Percentiles rank a stretch among this genome's conserved stretches.
Evolutionary conservation across 2,329 filamentous ascomycete genomes (phyloP).

Genomic region (Acephala macrosclerotiorum): DNA sequence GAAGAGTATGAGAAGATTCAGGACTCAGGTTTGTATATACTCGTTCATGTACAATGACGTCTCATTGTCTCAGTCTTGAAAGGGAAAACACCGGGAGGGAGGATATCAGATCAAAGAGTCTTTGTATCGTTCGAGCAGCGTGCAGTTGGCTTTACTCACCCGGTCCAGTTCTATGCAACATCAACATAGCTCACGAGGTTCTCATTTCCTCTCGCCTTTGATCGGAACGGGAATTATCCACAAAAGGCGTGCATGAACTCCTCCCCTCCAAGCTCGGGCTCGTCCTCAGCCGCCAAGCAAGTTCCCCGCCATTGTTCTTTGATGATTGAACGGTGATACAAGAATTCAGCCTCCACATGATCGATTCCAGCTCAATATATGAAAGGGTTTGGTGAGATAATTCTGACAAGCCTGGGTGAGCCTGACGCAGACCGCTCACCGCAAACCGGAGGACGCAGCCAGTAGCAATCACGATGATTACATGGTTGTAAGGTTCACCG

Average conservation of each 20-base stretch:
- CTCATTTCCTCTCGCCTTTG: neutral
- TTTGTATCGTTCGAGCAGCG: neutral
- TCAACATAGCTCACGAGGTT: neutral
- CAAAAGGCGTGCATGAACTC: neutral
- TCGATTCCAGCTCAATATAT: neutral
- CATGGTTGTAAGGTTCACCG: neutral
- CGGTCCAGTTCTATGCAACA: neutral
- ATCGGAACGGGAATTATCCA: neutral
- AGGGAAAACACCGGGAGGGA: neutral
- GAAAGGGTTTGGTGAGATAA: neutral
- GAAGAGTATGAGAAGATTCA: neutral
- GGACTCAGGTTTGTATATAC: neutral
- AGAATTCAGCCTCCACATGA: neutral
- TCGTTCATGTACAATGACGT: constrained; percentile 1
- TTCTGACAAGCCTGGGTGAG: neutral
- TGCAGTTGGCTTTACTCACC: neutral
- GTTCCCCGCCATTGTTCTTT: neutral
- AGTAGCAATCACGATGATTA: neutral
- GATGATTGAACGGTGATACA: neutral
- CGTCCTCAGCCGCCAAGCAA: neutral
- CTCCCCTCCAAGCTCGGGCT: neutral
- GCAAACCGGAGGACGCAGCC: neutral
- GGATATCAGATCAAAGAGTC: neutral
- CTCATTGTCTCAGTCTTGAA: neutral
- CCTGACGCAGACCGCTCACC: constrained; percentile 1